Evolutionary conservation across 768 basidiomycete species (phyloP).

Genomic region (Naganishia vishniacii): DNA sequence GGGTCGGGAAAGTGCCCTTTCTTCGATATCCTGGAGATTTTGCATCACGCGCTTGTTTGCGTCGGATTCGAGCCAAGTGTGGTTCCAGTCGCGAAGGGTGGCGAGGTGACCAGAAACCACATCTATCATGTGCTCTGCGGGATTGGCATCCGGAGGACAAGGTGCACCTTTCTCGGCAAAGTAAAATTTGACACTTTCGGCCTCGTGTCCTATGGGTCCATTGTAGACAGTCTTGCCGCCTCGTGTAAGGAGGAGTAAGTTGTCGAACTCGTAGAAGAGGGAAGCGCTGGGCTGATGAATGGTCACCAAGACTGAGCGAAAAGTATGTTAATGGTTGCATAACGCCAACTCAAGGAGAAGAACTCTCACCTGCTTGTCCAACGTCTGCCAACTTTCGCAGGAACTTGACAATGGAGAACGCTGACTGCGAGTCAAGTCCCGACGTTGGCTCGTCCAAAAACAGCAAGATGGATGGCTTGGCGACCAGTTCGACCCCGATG

Average conservation of each 20-base stretch:
- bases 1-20: conserved; percentile 52
- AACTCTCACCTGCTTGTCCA: conserved; percentile 58
- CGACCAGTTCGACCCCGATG: conserved; percentile 45
- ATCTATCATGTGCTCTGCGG: conserved; percentile 61
- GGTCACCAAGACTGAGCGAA: conserved; percentile 65
- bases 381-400: conserved; percentile 66
- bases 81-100: conserved; percentile 70
- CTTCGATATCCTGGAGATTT: conserved; percentile 53
- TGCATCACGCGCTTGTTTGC: conserved; percentile 51
- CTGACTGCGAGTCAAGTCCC: conserved; percentile 67
- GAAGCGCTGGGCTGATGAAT: conserved; percentile 57
- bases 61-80: conserved; percentile 68
- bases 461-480: conserved; percentile 42
- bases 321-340: background rate
- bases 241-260: conserved; percentile 63
- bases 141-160: conserved; percentile 64
- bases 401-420: conserved; percentile 67
- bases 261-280: conserved; percentile 72
- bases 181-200: conserved; percentile 21
- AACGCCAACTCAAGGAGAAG: background rate
- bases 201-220: conserved; percentile 26
- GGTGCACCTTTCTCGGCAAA: conserved; percentile 25
- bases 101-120: conserved; percentile 61
- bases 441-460: conserved; percentile 51
- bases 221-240: conserved; percentile 66